phyloP scores from a whole-genome alignment of 306 rosid species.

The Corylus americana region DNA sequence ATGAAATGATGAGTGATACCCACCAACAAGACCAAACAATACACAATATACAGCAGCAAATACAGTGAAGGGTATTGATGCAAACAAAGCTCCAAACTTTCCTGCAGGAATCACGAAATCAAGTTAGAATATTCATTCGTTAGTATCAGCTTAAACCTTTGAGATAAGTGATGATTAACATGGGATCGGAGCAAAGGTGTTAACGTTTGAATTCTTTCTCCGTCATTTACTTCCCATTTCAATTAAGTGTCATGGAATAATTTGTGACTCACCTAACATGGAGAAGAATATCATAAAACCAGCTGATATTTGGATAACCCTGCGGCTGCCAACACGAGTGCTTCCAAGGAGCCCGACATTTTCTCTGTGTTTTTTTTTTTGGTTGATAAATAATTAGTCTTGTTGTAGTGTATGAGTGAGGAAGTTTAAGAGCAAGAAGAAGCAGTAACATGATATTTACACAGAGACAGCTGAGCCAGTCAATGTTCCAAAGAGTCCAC shows the following conservation, averaged over 20 bases:
- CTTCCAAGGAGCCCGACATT: conserved; percentile 98
- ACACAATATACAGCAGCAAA: conserved; percentile 93
- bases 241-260: too few relatives aligned
- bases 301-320: conserved; percentile 96
- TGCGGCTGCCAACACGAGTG: conserved; percentile 96
- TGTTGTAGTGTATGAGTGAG: conserved; percentile 7
- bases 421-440: not conserved
- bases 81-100: conserved; percentile 95
- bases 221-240: too few relatives aligned
- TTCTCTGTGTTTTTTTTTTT: conserved; percentile 57
- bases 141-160: too few relatives aligned
- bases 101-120: conserved; percentile 51
- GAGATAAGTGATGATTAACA: too few relatives aligned
- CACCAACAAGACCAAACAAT: conserved; percentile 96
- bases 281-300: conserved; percentile 99
- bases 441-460: conserved; percentile 43
- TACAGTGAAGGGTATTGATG: conserved; percentile 91
- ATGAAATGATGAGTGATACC: conserved; percentile 12
- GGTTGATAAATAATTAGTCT: conserved; percentile 11
- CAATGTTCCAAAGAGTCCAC: conserved; percentile 91
- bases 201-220: too few relatives aligned
- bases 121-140: not conserved
- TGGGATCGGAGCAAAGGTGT: too few relatives aligned
- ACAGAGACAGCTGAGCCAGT: conserved; percentile 86
- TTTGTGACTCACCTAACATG: conserved; percentile 59